A percentile compares a stretch with the other conserved stretches of the same genome.
Conservation (phyloP, 805 yeast species). For the Hanseniaspora vineae region DNA sequence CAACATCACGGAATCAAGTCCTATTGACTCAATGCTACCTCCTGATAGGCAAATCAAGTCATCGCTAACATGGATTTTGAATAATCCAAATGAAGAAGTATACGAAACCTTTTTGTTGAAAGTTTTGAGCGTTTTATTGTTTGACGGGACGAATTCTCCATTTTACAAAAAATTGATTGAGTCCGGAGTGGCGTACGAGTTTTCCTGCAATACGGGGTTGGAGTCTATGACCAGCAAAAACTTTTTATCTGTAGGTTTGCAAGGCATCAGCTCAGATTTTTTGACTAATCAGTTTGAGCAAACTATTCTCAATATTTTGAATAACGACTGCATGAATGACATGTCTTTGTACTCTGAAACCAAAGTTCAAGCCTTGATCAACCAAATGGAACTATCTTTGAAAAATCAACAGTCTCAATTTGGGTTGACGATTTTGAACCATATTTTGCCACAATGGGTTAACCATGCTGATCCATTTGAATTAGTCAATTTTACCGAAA, state of each 20-base stretch:
- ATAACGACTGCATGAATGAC: constrained; percentile 23
- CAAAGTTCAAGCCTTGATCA: constrained; percentile 75
- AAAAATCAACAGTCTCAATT: constrained; percentile 84
- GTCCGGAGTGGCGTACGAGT: constrained; percentile 73
- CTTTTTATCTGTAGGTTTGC: constrained; percentile 74
- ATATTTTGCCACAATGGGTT: constrained; percentile 76
- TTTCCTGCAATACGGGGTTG: constrained; percentile 74
- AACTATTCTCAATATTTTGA: constrained; percentile 23
- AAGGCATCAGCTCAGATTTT: constrained; percentile 48
- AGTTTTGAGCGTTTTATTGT: constrained; percentile 53
- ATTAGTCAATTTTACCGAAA: constrained; percentile 48
- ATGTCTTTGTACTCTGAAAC: constrained; percentile 8
- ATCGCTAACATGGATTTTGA: constrained; percentile 82
- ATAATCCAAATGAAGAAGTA: constrained; percentile 48
- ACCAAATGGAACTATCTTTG: constrained; percentile 72
- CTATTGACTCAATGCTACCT: constrained; percentile 67
- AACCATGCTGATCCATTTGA: constrained; percentile 70
- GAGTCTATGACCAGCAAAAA: constrained; percentile 69
- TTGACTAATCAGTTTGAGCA: constrained; percentile 38
- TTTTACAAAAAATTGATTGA: constrained; percentile 81
- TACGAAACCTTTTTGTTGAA: constrained; percentile 64
- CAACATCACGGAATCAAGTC: constrained; percentile 44
- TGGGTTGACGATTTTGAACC: constrained; percentile 65
- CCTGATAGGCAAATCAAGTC: constrained; percentile 58
- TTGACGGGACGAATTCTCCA: constrained; percentile 89